Evolutionary conservation across 192 early-diverging fungal species (phyloP).

Genomic region (Gamsiella multidivaricata): DNA sequence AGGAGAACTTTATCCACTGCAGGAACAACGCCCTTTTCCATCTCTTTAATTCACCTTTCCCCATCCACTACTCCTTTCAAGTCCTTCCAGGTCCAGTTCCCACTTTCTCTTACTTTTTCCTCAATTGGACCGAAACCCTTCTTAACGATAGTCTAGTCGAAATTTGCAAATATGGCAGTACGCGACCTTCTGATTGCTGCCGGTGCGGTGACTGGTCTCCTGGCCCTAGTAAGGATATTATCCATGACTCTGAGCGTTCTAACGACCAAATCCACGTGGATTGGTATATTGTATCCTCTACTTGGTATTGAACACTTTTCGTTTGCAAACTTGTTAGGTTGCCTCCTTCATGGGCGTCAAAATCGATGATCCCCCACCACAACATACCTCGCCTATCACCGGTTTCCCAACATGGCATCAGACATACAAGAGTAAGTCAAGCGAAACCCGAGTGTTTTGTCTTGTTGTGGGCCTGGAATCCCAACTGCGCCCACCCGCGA

Average conservation of each 20-base stretch:
- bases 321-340: conserved; percentile 10
- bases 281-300: neutral
- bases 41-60: neutral
- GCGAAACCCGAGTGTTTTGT: no score
- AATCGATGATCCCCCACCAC: conserved; percentile 21
- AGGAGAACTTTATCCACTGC: no score
- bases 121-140: no score
- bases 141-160: no score
- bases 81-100: neutral
- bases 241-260: no score
- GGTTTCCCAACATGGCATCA: conserved; percentile 50
- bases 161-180: neutral
- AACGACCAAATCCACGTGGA: no score
- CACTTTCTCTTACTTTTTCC: neutral
- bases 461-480: no score
- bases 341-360: conserved; percentile 33
- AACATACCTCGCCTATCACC: conserved; percentile 32
- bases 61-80: neutral
- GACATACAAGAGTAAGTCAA: conserved; percentile 29
- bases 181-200: neutral
- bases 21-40: neutral
- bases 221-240: neutral
- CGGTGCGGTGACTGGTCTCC: neutral
- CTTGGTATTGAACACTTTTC: conserved; percentile 1
- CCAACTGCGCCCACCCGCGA: conserved; percentile 1